phyloP scores from a whole-genome alignment of 306 rosid species.

The Vigna mungo region DNA sequence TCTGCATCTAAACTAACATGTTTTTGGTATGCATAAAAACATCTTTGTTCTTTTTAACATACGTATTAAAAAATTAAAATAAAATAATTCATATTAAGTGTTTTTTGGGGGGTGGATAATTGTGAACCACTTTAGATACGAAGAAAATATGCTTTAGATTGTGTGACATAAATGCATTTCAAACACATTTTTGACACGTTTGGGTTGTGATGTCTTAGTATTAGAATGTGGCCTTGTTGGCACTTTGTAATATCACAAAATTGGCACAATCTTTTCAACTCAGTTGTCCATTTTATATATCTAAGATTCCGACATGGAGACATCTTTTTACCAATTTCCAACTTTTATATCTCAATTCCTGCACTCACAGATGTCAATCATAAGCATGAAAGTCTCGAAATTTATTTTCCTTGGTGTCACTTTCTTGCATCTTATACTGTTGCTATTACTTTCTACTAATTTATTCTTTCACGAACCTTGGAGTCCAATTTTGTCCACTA shows the following conservation, averaged over 20 bases:
- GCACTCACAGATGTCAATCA: background rate
- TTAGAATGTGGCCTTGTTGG: constrained; percentile 4
- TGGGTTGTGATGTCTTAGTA: background rate
- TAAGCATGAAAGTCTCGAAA: background rate
- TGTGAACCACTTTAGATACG: background rate
- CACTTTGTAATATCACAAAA: constrained; percentile 14
- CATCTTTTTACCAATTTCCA: constrained; percentile 6
- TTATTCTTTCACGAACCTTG: background rate
- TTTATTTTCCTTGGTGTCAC: background rate
- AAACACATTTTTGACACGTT: constrained; percentile 24
- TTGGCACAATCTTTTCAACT: background rate
- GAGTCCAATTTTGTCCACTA: background rate
- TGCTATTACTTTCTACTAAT: background rate
- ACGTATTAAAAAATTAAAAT: background rate
- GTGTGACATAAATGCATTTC: background rate
- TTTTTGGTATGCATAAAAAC: background rate
- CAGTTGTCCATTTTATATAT: background rate
- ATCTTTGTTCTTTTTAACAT: too few relatives aligned
- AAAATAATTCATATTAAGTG: background rate
- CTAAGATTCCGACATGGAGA: constrained; percentile 5
- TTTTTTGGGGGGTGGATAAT: background rate
- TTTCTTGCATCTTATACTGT: background rate
- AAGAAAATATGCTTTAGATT: background rate
- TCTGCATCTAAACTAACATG: background rate
- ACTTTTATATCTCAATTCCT: background rate